Evolutionary conservation across 1,139 yeast species (phyloP), one percentile per base, ranked within the genome.

Genomic region (Yarrowia galli): DNA sequence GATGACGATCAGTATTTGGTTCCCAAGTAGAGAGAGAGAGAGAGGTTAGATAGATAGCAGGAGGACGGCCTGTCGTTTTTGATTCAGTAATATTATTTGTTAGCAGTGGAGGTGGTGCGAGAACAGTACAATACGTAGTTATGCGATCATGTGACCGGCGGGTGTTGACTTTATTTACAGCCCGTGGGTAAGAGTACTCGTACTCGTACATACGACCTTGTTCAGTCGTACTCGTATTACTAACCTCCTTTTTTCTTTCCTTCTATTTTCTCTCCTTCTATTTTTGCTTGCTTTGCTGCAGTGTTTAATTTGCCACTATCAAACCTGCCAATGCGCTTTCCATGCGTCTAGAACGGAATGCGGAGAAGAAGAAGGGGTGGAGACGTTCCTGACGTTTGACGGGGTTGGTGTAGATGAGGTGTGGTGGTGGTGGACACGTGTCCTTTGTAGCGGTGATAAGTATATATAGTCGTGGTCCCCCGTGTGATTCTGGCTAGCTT

Each of bases 1-100:
- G 64, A 58, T 20, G 64, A 58, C n/a, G 51, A 58, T 16, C 42
- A 20, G 22, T 48, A 58, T 43, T 20, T 58, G 45, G 64, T 58
- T 28, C 64, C 64, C 28, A 58, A 58, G 64, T 42, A 42, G 20
- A 12, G 48, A 28, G 54, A 28, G 38, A 42, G 25, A 20, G 15
- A 8, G 42, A 23, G 20, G 8, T n/a, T 15, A 2, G 9, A 18
- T 1, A 13, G 6, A 10, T 12, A 16, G 63, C 45, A 36, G n/a
- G 60, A 18, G 45, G 45, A 38, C n/a, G 63, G 42, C 43, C 28
- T 53, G 58, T 38, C n/a, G n/a, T 42, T 42, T 58, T 58, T 42
- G 51, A 42, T 58, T 56, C 64, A 58, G 49, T 58, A 43, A 58
- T 43, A 20, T 43, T 56, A 40, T 35, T 54, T 28, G 32, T 48